Evolutionary conservation across 176 grass and related monocot species (phyloP), one percentile per base, ranked within the genome.

Genomic region (Aechmea fasciata): DNA sequence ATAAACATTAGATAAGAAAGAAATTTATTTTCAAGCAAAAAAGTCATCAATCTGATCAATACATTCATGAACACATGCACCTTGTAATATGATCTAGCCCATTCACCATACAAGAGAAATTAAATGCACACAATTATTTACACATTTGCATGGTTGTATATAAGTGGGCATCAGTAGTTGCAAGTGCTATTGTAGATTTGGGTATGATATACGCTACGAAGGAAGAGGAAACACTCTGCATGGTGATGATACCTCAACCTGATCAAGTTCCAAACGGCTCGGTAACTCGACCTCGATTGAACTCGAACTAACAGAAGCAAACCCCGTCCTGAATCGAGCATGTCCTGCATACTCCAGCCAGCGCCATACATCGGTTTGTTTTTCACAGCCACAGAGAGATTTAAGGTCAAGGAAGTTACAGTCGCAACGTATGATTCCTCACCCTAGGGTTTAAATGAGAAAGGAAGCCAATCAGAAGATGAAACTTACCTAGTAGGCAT

Each of bases 361-460:
- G 88, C 88, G 33, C 87, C 93, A 68, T 96, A 96, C 93, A 90
- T 90, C 6, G 89, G 93, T 71, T 96, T 96, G 72, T 89, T 85
- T 77, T 77, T 77, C 66, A 77, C 73, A 65, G 70, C 77, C 26
- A 92, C 76, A 68, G 77, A 90, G 1, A 87, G 69, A 72, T 66
- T 65, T 51, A 82, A 51, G 11, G 65, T 79, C 57, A 62, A 55
- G 0, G 76, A 61, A 15, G 57, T 69, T 15, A 55, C 33, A 10
- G 69, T 74, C 12, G 13, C 51, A 9, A 87, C 86, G 29, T 81
- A 65, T 52, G 88, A 73, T 28, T 50, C 70, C 1, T 87, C 83
- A 29, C 72, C 83, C 83, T 91, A 41, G 3, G 33, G 80, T 70
- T 71, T 11, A 22, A 71, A 10, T 15, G 14, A 18, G 17, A n/a